Evolutionary conservation across 352 stramenopile species (phyloP).

Genomic region (Phytophthora macrochlamydospora): DNA sequence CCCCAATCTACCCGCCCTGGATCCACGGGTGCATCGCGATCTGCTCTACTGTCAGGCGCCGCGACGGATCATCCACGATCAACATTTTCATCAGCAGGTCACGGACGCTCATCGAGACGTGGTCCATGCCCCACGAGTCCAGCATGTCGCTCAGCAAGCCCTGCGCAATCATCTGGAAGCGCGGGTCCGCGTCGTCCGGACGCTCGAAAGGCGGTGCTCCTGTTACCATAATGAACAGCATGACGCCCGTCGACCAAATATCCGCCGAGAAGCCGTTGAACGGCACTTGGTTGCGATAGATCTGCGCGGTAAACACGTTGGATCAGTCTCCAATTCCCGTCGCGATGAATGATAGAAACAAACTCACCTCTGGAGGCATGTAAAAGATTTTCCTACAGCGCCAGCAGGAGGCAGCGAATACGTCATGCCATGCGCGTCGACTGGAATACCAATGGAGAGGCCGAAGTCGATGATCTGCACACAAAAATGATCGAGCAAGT

Average conservation of each 20-base stretch:
- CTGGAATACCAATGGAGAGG: conserved; percentile 82
- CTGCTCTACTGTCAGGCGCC: conserved; percentile 79
- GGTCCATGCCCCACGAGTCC: conserved; percentile 86
- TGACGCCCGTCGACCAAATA: conserved; percentile 94
- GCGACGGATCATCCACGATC: conserved; percentile 78
- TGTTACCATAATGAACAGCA: conserved; percentile 96
- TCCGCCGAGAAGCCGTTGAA: conserved; percentile 93
- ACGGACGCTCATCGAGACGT: conserved; percentile 72
- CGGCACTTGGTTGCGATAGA: conserved; percentile 88
- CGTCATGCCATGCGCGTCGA: conserved; percentile 85
- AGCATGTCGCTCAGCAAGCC: conserved; percentile 86
- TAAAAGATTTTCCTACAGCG: conserved; percentile 90
- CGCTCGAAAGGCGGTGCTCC: conserved; percentile 92
- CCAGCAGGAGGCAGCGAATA: conserved; percentile 82
- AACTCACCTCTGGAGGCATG: conserved; percentile 83
- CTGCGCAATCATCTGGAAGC: conserved; percentile 86
- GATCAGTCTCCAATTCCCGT: conserved; percentile 1
- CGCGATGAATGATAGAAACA: background rate
- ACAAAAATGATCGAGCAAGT: conserved; percentile 9
- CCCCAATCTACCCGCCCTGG: conserved; percentile 52
- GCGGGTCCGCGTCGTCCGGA: conserved; percentile 77
- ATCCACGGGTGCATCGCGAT: conserved; percentile 87
- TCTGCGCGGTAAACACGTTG: conserved; percentile 37
- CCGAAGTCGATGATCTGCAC: conserved; percentile 88
- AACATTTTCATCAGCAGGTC: conserved; percentile 83